phyloP scores from a whole-genome alignment of 1,284 basidiomycete species.

The Leccinum fuscescens region DNA sequence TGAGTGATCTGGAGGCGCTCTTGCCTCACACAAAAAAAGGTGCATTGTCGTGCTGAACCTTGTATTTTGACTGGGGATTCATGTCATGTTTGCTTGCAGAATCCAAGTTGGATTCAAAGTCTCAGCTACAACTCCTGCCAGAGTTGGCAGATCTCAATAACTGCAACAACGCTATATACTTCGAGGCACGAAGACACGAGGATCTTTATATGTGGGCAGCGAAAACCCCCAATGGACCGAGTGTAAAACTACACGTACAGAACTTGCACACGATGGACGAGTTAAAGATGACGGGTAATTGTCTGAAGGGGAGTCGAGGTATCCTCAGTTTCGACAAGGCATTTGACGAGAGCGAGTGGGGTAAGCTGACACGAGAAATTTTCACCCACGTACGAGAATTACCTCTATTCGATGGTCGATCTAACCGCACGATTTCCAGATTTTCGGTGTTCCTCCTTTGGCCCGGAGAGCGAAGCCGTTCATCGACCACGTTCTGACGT shows the following conservation, averaged over 20 bases:
- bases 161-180: conserved; percentile 97
- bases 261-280: conserved; percentile 99
- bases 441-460: conserved; percentile 90
- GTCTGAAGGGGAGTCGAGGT: conserved; percentile 92
- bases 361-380: conserved; percentile 88
- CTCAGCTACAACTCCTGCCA: conserved; percentile 89
- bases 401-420: conserved; percentile 1
- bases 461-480: conserved; percentile 95
- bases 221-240: conserved; percentile 97
- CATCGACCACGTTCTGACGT: conserved; percentile 95
- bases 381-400: conserved; percentile 85
- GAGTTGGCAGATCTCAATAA: conserved; percentile 98
- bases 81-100: conserved; percentile 48
- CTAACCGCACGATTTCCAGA: conserved; percentile 48
- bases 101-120: conserved; percentile 96
- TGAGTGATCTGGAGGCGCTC: conserved; percentile 90
- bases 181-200: conserved; percentile 93
- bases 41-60: conserved; percentile 35
- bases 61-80: not conserved
- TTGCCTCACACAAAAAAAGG: conserved; percentile 98
- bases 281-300: conserved; percentile 99
- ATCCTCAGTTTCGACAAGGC: conserved; percentile 90
- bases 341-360: conserved; percentile 91
- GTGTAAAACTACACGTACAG: conserved; percentile 96
- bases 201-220: conserved; percentile 97